Base-by-base conservation (phyloP, 2,329 filamentous ascomycete species). In the Cordyceps tenuipes region DNA sequence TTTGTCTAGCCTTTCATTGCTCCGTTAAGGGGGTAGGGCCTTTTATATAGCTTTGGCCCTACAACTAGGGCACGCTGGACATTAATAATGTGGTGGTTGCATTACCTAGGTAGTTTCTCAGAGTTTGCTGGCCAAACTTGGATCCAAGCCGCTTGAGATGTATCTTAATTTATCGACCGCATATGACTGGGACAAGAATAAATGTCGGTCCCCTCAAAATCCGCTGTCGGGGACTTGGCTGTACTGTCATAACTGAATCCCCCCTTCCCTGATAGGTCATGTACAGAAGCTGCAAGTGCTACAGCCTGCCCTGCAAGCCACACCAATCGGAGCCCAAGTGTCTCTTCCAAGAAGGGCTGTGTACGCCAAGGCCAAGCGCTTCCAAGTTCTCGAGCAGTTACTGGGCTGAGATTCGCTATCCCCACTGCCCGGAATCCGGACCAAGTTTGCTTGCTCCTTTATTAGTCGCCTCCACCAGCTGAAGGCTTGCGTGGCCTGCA, bases 381-480 rank as follows among this genome's bases (percentile, higher is more conserved):
- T 58, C 3, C 43, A 46, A 59, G 48, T 52, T 52, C n/a, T 46
- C 39, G 21, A 39, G 46, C 17, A 49, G 9, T n/a, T 31, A n/a
- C 57, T 47, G 29, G 57, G 57, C 49, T 59, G 57, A 59, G 57
- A 59, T 52, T 21, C n/a, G 44, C 29, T 19, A 5, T 43, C 46
- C 46, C 39, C 57, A 39, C 57, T 23, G 39, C 57, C 57, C 57
- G 57, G 57, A 59, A 46, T 50, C 57, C 57, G 57, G 57, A 59
- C 57, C 57, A 57, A 39, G 43, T 12, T 56, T 26, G 39, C 23
- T 13, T 31, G 10, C 23, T 46, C 39, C 34, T 23, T 23, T 23
- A 23, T 23, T 23, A 46, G n/a, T 15, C 55, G 48, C 57, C n/a
- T 59, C 57, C 29, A 52, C 49, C 29, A 26, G 36, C 57, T 50